Evolutionary conservation across 139 green algal species (phyloP).

Genomic region (Chlamydomonas sp.): DNA sequence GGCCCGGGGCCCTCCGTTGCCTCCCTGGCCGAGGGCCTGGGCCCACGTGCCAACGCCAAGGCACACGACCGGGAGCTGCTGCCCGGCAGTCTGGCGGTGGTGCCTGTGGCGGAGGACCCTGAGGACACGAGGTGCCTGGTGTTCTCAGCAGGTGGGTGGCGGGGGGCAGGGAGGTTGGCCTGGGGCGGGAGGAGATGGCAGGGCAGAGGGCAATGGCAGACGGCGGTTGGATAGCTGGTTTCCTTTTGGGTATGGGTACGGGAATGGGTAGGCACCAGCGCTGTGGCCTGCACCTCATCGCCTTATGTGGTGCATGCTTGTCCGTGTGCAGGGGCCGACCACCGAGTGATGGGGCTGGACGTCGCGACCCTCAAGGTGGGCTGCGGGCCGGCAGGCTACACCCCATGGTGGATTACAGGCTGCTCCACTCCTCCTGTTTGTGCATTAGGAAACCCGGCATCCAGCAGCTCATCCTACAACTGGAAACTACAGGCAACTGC

Average conservation of each 20-base stretch:
- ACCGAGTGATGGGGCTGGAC: constrained; percentile 48
- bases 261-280: too few relatives aligned
- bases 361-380: constrained; percentile 31
- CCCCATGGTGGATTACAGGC: too few relatives aligned
- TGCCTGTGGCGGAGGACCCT: constrained; percentile 44
- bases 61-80: constrained; percentile 59
- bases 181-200: background rate
- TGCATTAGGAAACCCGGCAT: too few relatives aligned
- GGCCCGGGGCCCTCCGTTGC: too few relatives aligned
- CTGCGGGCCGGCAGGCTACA: too few relatives aligned
- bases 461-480: too few relatives aligned
- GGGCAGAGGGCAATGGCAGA: background rate
- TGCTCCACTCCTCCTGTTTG: too few relatives aligned
- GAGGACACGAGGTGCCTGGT: constrained; percentile 31
- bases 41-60: constrained; percentile 5
- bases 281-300: too few relatives aligned
- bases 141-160: constrained; percentile 46
- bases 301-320: background rate
- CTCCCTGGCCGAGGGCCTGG: background rate
- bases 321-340: constrained; percentile 43
- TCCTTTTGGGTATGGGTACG: too few relatives aligned
- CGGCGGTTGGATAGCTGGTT: too few relatives aligned
- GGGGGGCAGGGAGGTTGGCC: background rate
- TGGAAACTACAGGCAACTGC: background rate
- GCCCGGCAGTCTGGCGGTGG: constrained; percentile 35